Evolutionary conservation across 83 land plant species (phyloP).

Genomic region (Picea abies): DNA sequence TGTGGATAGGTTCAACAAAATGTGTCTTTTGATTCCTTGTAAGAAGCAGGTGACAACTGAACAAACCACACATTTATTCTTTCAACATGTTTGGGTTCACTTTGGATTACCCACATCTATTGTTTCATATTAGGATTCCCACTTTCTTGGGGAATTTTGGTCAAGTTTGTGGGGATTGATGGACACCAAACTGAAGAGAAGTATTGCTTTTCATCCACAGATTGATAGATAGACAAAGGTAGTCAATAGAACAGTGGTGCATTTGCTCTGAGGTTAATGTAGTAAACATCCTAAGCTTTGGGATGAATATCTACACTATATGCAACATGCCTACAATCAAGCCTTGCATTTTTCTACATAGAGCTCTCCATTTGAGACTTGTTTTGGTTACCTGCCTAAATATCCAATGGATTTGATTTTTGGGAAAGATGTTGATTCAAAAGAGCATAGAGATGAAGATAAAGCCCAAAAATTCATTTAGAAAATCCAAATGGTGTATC

Average conservation of each 20-base stretch:
- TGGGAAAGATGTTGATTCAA: background rate
- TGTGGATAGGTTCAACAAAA: too few relatives aligned
- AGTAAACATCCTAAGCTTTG: background rate
- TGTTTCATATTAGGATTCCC: background rate
- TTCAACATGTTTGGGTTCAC: background rate
- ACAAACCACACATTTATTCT: too few relatives aligned
- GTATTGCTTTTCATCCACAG: background rate
- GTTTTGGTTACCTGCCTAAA: background rate
- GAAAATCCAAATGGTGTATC: background rate
- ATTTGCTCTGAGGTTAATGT: background rate
- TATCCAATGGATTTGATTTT: background rate
- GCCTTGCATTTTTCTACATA: background rate
- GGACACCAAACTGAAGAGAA: background rate
- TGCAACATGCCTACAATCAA: background rate
- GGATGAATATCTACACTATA: background rate
- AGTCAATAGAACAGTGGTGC: background rate
- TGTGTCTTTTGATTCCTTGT: too few relatives aligned
- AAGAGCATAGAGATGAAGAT: background rate
- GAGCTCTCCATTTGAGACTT: background rate
- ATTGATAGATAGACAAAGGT: background rate
- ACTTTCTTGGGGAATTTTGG: background rate
- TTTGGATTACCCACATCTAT: background rate
- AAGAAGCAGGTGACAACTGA: too few relatives aligned
- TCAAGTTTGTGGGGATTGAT: background rate
- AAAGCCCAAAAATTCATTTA: background rate